Evolutionary conservation across 2,329 filamentous ascomycete genomes (phyloP), one percentile per base, ranked within the genome.

Genomic region (Ascocoryne sarcoides): DNA sequence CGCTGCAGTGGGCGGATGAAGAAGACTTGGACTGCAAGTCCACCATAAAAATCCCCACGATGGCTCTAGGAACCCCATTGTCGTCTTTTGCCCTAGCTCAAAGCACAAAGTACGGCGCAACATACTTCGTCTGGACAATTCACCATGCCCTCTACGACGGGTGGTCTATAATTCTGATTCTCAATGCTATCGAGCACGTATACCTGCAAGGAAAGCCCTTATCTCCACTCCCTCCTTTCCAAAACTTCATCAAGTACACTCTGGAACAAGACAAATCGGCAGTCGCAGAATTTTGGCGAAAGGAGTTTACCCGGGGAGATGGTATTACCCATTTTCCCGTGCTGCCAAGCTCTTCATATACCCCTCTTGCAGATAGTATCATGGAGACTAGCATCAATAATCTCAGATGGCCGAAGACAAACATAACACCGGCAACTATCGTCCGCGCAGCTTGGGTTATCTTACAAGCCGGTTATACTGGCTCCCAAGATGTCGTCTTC

Each of bases 141-240:
- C 75, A 78, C 48, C 76, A 81, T 56, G 67, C 72, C 1, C 47
- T 79, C 1, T 80, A 79, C 51, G 76, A 81, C 57, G 76, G 76
- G n/a, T n/a, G n/a, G n/a, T n/a, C n/a, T n/a, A n/a, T n/a, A n/a
- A n/a, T n/a, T n/a, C n/a, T n/a, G n/a, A n/a, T n/a, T n/a, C n/a
- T n/a, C n/a, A n/a, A n/a, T n/a, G n/a, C n/a, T n/a, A n/a, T n/a
- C n/a, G n/a, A n/a, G n/a, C n/a, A n/a, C n/a, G n/a, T n/a, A n/a
- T n/a, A n/a, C n/a, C n/a, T n/a, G n/a, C n/a, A n/a, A n/a, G n/a
- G n/a, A n/a, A n/a, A n/a, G n/a, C n/a, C n/a, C n/a, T n/a, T n/a
- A n/a, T n/a, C n/a, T n/a, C n/a, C n/a, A n/a, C n/a, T n/a, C n/a
- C n/a, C n/a, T n/a, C n/a, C n/a, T n/a, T n/a, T n/a, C n/a, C n/a